Evolutionary conservation across 257 asterid genomes (phyloP), one percentile per base, ranked within the genome.

Genomic region (Anisodus tanguticus): DNA sequence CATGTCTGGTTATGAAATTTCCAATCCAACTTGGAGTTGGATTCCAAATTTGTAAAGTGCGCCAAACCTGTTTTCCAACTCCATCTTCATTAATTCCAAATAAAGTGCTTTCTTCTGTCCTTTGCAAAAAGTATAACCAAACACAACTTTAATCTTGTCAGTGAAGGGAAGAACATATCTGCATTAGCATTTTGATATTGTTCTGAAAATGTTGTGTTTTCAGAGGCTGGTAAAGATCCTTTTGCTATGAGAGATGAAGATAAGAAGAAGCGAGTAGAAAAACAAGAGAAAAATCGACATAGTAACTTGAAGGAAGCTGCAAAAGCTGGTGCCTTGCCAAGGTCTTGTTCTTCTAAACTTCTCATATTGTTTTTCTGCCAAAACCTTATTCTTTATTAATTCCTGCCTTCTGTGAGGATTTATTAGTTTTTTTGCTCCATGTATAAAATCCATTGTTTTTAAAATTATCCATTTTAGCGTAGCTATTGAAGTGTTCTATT

Each of bases 161-260:
- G 26, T 26, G 43, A 49, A 74, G 19, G n/a, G 59, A 71, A n/a
- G 58, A 72, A 5, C 59, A 10, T 10, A 47, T 10, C 41, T 47
- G 59, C 59, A 47, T 72, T 19, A 10, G 80, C 59, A 74, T 22
- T 74, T 49, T 74, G 22, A 66, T 2, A 31, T 49, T 3, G 45
- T 26, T 74, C 45, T 74, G 64, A 77, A 71, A n/a, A 77, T 51
- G 64, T 77, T 84, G 77, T 77, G 15, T 77, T 53, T 81, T 77
- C 91, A 94, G 98, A 91, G 84, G 95, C 95, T 10, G 99, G 99
- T 58, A 92, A 88, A 19, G 98, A 95, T 90, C 99, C 98, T 85
- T 97, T 97, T 89, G 91, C 97, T 49, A 93, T 92, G 91, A 89
- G 97, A 85, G 89, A 39, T 43, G 88, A 88, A 86, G 98, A 95